phyloP scores from a whole-genome alignment of 1,284 basidiomycete genomes.

The Moniliophthora roreri region DNA sequence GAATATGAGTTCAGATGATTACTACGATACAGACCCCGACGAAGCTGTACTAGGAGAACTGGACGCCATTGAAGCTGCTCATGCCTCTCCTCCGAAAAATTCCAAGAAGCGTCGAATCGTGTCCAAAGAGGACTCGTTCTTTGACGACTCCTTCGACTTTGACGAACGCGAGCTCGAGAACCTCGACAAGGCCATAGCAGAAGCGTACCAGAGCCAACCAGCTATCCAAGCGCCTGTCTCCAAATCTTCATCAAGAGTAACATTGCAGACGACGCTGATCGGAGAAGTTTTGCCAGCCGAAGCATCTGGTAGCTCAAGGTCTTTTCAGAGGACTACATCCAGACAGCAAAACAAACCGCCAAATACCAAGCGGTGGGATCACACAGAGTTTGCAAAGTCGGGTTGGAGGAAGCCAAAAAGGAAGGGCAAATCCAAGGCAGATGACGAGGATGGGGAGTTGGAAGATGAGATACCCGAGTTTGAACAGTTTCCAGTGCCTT shows the following conservation, averaged over 20 bases:
- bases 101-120: conserved; percentile 16
- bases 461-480: conserved; percentile 60
- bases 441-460: conserved; percentile 50
- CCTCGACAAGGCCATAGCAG: conserved; percentile 52
- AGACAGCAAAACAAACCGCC: conserved; percentile 47
- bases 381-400: conserved; percentile 78
- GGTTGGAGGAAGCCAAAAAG: conserved; percentile 62
- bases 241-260: conserved; percentile 35
- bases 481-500: conserved; percentile 80
- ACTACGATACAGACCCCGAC: conserved; percentile 54
- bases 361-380: conserved; percentile 84
- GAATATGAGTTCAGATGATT: conserved; percentile 66
- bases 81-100: conserved; percentile 29
- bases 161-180: conserved; percentile 52
- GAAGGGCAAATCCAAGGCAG: conserved; percentile 37
- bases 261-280: conserved; percentile 65
- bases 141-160: conserved; percentile 45
- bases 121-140: conserved; percentile 10
- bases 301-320: conserved; percentile 31
- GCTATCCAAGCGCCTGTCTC: conserved; percentile 34
- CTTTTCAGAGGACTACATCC: conserved; percentile 31
- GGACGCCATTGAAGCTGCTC: conserved; percentile 66
- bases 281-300: conserved; percentile 48
- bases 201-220: conserved; percentile 37
- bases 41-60: conserved; percentile 56